These are phyloP conservation scores for Cyclotella choctawhatcheeana DNA, from an alignment of 108 stramenopile genomes.

Conservation along the genomic window DNA sequence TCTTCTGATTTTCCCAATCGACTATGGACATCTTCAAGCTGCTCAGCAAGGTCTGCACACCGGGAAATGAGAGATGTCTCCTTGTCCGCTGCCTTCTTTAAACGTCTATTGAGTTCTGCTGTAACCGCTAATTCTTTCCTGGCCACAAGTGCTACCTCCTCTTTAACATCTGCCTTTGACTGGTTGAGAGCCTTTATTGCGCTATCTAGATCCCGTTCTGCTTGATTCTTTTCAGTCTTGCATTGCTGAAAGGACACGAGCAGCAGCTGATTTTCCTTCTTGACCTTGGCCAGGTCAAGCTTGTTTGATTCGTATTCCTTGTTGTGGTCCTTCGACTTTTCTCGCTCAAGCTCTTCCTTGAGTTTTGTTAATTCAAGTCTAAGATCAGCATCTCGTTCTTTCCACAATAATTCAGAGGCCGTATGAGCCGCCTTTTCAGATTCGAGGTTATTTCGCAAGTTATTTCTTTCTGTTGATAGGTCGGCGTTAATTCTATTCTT, in stretches of 20 bases:
- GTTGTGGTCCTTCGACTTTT: constrained; percentile 17
- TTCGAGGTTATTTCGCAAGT: constrained; percentile 16
- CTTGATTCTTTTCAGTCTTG: constrained; percentile 39
- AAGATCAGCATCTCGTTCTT: constrained; percentile 18
- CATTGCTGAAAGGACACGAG: constrained; percentile 26
- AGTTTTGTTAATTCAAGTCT: constrained; percentile 40
- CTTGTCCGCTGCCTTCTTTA: constrained; percentile 22
- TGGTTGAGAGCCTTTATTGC: constrained; percentile 38
- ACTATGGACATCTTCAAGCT: constrained; percentile 56
- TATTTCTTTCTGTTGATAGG: constrained; percentile 20
- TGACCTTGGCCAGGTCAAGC: constrained; percentile 22
- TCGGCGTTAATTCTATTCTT: constrained; percentile 14
- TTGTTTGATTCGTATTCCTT: constrained; percentile 27
- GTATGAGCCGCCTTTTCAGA: constrained; percentile 9
- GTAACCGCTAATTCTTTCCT: constrained; percentile 16
- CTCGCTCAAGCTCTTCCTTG: constrained; percentile 22
- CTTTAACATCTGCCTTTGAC: constrained; percentile 30
- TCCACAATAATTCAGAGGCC: constrained; percentile 17
- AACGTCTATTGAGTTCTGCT: constrained; percentile 10
- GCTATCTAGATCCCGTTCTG: constrained; percentile 44
- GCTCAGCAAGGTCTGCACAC: constrained; percentile 33
- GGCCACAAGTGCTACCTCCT: constrained; percentile 20
- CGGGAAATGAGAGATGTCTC: neutral
- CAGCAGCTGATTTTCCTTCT: constrained; percentile 27
- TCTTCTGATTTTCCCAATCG: constrained; percentile 52